phyloP scores from a whole-genome alignment of 148 eudicot species.

The Rhododendron henanense region DNA sequence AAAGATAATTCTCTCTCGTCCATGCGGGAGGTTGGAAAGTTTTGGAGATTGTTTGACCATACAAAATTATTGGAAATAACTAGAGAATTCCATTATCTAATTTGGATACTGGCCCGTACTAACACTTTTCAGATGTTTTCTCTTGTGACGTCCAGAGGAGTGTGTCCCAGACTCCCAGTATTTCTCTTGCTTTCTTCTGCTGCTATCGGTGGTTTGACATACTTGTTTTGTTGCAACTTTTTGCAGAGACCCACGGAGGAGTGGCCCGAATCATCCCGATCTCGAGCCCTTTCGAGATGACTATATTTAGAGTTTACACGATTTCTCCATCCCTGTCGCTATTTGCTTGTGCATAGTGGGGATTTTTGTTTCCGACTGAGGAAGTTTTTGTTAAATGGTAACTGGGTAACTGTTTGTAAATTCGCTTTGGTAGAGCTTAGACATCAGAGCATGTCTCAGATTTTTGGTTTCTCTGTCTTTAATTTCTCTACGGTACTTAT shows the following conservation, averaged over 20 bases:
- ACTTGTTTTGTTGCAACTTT: neutral
- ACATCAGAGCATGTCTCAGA: neutral
- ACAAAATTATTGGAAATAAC: neutral
- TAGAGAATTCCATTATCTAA: neutral
- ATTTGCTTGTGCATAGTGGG: neutral
- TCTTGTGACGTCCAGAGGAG: neutral
- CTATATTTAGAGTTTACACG: conserved; percentile 31
- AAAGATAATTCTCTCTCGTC: neutral
- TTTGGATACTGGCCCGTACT: neutral
- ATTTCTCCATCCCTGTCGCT: neutral
- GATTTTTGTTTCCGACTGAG: no score
- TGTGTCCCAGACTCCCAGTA: neutral
- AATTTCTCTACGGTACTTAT: neutral
- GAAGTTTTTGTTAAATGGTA: neutral
- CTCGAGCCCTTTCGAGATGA: conserved; percentile 68
- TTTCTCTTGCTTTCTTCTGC: neutral
- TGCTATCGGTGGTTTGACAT: neutral
- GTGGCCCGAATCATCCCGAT: conserved; percentile 81
- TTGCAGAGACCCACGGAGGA: conserved; percentile 52
- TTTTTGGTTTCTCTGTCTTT: neutral
- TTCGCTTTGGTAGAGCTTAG: neutral
- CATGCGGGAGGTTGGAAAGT: neutral
- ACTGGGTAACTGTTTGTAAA: neutral
- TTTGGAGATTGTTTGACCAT: neutral
- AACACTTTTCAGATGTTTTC: neutral